Base-by-base conservation (phyloP, 2,329 filamentous ascomycete genomes). In the Pseudogymnoascus sp. region DNA sequence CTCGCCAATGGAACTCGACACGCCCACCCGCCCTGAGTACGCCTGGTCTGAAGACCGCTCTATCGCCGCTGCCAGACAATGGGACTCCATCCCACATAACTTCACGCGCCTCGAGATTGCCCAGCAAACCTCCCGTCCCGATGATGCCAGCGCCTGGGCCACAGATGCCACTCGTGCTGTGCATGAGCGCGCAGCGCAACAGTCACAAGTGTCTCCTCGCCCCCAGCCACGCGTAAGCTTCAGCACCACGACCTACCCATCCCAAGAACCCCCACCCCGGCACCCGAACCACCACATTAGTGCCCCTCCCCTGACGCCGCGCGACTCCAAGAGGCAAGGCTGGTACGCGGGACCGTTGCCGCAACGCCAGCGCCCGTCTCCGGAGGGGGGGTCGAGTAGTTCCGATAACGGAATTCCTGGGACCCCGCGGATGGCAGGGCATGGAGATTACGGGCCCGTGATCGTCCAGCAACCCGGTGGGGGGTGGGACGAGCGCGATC, bases 1-100 rank as follows among this genome's bases (percentile, higher is more conserved):
- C 1, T 92, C 90, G 62, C 90, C 92, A 0, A 93, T 95, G 90
- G 84, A 89, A 72, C 77, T 92, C 8, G 91, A 96, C 69, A 75
- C 62, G 45, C 72, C 65, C 69, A 76, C 48, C 70, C 69, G 62
- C 63, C 64, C 21, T 60, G 36, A 34, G 11, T 61, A 66, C 66
- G 43, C 62, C 41, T 23, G 25, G 37, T 21, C 19, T 21, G 23
- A 31, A 1, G 61, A 57, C 6, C 28, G 23, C 23, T 7, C 54
- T 4, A 2, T n/a, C 7, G 39, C n/a, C 1, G 16, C 39, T 21
- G 7, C 16, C 16, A 16, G 78, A 25, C 83, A 83, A 63, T 89
- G 86, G 80, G 89, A 91, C 62, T 83, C 83, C 69, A 83, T 91
- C 23, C 85, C 90, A 68, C 83, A 85, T 60, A 86, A 85, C 21